phyloP scores from a whole-genome alignment of 768 basidiomycete species.

The Tricholoma hemisulphureum region DNA sequence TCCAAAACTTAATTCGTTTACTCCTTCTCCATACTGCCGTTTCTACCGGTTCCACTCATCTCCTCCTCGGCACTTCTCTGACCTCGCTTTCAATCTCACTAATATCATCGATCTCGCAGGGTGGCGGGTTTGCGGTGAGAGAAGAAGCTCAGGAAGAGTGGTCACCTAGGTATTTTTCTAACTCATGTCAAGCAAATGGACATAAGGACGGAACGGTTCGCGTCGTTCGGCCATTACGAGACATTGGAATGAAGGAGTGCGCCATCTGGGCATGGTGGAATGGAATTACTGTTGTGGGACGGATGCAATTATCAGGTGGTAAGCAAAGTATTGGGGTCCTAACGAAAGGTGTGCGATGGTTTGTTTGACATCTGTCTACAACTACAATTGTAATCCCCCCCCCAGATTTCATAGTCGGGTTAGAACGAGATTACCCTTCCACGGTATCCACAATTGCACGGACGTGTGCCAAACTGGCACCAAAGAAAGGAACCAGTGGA shows the following conservation, averaged over 20 bases:
- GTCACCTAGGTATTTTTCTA: conserved; percentile 30
- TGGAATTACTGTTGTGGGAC: conserved; percentile 49
- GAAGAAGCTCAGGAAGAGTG: conserved; percentile 76
- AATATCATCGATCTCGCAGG: conserved; percentile 73
- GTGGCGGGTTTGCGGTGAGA: conserved; percentile 67
- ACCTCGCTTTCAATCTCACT: conserved; percentile 74
- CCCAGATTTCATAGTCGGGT: conserved; percentile 73
- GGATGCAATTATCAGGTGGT: conserved; percentile 42
- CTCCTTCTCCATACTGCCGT: conserved; percentile 67
- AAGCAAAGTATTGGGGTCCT: conserved; percentile 61
- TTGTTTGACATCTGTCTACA: neutral
- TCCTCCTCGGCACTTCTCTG: conserved; percentile 76
- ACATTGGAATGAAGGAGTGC: conserved; percentile 78
- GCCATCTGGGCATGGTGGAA: conserved; percentile 78
- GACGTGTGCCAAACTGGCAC: conserved; percentile 74
- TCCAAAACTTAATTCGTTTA: conserved; percentile 62
- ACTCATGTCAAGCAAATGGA: conserved; percentile 9
- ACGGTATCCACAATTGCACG: conserved; percentile 82
- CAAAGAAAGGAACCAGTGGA: conserved; percentile 52
- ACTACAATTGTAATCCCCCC: no score
- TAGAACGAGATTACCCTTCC: conserved; percentile 82
- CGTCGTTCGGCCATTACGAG: conserved; percentile 66
- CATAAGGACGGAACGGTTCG: conserved; percentile 34
- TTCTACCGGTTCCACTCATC: conserved; percentile 62
- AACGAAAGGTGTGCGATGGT: conserved; percentile 57